Conservation (phyloP, 768 basidiomycete species). For the Tubosaeta brunneosetosa region DNA sequence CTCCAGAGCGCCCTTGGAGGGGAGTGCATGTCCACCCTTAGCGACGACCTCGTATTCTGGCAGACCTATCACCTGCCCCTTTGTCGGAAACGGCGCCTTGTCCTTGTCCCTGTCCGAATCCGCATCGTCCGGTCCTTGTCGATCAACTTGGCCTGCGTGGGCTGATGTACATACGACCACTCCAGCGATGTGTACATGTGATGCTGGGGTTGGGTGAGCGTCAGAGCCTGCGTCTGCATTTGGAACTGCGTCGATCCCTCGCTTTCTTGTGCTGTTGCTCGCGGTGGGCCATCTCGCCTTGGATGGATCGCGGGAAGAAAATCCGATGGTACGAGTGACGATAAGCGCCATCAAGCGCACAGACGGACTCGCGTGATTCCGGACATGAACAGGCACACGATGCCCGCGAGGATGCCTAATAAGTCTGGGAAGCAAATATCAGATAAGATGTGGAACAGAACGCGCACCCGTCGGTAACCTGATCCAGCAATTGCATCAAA, state of each 20-base stretch:
- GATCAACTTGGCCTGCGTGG: neutral
- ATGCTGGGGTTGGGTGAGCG: neutral
- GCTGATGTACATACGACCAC: no score
- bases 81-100: neutral
- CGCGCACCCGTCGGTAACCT: conserved; percentile 27
- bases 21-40: neutral
- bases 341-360: no score
- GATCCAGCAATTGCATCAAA: neutral
- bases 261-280: conserved; percentile 33
- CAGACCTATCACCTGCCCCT: neutral
- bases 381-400: conserved; percentile 66
- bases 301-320: conserved; percentile 78
- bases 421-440: conserved; percentile 41
- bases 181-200: neutral
- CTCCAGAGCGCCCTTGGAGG: neutral
- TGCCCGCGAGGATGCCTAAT: conserved; percentile 49
- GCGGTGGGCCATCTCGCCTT: conserved; percentile 54
- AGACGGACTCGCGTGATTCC: conserved; percentile 55
- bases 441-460: neutral
- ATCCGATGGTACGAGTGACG: conserved; percentile 41
- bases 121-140: neutral
- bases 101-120: neutral
- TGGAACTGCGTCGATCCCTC: neutral
- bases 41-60: conserved; percentile 33
- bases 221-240: neutral